A percentile compares a stretch with the other conserved stretches of the same genome.
These are phyloP conservation scores for Diaporthe citri DNA, from an alignment of 2,329 filamentous ascomycete genomes.

Conservation along the genomic window DNA sequence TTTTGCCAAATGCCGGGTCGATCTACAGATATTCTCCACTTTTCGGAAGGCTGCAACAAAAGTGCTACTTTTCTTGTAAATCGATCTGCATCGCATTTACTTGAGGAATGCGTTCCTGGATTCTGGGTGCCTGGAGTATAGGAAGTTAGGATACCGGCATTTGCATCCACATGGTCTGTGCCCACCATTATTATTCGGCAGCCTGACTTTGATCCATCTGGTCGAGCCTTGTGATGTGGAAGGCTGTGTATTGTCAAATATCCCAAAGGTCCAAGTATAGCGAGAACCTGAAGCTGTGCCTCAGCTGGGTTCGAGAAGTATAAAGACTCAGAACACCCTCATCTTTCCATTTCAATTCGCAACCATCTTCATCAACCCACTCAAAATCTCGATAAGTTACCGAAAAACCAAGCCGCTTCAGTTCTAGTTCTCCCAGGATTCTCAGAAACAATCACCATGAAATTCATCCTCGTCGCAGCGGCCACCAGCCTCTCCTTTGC, in stretches of 20 bases:
- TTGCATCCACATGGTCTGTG: not conserved
- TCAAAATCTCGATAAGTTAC: too few relatives aligned
- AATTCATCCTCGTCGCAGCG: not conserved
- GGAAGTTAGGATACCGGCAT: not conserved
- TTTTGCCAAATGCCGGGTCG: not conserved
- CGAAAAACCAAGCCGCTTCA: not conserved
- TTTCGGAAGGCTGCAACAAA: not conserved
- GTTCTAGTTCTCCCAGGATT: accelerated
- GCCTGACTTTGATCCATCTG: not conserved
- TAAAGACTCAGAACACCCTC: not conserved
- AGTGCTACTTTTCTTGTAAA: not conserved
- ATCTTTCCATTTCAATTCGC: not conserved
- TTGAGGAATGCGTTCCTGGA: not conserved
- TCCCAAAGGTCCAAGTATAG: too few relatives aligned
- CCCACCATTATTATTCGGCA: not conserved
- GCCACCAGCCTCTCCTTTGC: not conserved
- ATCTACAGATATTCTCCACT: not conserved
- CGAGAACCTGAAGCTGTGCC: too few relatives aligned
- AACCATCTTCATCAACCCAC: not conserved
- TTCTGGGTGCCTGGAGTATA: not conserved
- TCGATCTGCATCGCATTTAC: not conserved
- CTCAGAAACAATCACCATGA: not conserved
- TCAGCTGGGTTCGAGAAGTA: not conserved
- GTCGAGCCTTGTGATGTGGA: not conserved
- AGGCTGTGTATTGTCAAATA: too few relatives aligned